Evolutionary conservation across 345 rosid genomes (phyloP), one percentile per base, ranked within the genome.

Genomic region (Mercurialis annua): DNA sequence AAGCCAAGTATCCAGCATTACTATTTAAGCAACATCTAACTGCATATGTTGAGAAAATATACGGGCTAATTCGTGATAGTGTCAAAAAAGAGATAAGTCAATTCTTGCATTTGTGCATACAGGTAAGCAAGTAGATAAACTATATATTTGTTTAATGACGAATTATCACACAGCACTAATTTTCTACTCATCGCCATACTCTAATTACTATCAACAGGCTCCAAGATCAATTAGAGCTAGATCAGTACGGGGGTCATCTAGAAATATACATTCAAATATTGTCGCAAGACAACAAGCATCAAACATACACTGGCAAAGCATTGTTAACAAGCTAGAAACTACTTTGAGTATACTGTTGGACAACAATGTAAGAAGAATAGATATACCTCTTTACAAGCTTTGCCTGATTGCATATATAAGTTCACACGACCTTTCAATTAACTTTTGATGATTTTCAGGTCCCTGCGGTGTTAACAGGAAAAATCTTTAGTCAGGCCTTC

Each of bases 21-120:
- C 85, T 85, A 29, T 87, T 87, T 68, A 87, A 87, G 80, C 92
- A 87, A 71, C 92, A 87, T 76, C 64, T 87, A 68, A 83, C 92
- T 9, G 92, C 92, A 67, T 83, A 75, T 61, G 84, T 85, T 34
- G 92, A 87, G 82, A 87, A 87, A 76, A 75, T 81, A 69, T 87
- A 85, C 59, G 92, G 89, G 64, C 67, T 85, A 81, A 83, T 85
- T 67, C 78, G 87, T 62, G 92, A 85, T 68, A 70, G 61, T 66
- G 67, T 87, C n/a, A 87, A 85, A 82, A 87, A 85, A 72, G 86
- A 87, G 75, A 83, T 87, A 42, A 70, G 82, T 65, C 87, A 83
- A 16, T 81, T 84, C 61, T 64, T 85, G 62, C 75, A 72, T 72
- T 72, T 85, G 69, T 85, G 92, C 81, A 87, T 87, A 68, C 89